phyloP scores from a whole-genome alignment of 257 asterid genomes.

The Nicotiana undulata region DNA sequence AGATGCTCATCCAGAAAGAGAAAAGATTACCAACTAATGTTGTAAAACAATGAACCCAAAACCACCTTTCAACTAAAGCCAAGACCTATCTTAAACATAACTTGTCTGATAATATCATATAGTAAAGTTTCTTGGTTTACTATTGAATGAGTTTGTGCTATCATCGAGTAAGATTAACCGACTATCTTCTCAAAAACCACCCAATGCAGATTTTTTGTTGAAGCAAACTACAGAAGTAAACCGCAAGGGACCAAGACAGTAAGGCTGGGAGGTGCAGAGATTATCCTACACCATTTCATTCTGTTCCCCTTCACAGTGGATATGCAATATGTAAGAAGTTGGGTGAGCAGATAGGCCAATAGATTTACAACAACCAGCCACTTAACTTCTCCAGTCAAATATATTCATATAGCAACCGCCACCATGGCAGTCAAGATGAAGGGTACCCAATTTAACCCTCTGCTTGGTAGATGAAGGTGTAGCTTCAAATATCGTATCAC shows the following conservation, averaged over 20 bases:
- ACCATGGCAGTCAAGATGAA: conserved; percentile 35
- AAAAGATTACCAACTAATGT: too few species aligned
- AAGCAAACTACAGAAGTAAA: too few species aligned
- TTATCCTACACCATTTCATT: not conserved
- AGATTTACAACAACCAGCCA: conserved; percentile 42
- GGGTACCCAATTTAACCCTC: conserved; percentile 19
- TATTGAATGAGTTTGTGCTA: too few species aligned
- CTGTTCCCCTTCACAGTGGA: not conserved
- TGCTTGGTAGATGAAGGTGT: conserved; percentile 30
- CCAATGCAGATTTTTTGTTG: too few species aligned
- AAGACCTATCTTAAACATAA: too few species aligned
- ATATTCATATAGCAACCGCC: conserved; percentile 32
- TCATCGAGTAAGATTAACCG: too few species aligned
- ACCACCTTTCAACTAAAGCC: too few species aligned
- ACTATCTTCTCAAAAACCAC: too few species aligned
- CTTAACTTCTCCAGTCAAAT: conserved; percentile 22
- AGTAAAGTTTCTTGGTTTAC: too few species aligned
- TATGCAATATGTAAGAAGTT: conserved; percentile 27
- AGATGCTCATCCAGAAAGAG: too few species aligned
- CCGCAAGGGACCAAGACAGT: not conserved
- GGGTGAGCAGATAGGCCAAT: conserved; percentile 49
- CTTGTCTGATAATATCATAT: too few species aligned
- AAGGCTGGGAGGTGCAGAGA: not conserved
- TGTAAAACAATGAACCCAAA: too few species aligned
- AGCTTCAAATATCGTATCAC: not conserved